Evolutionary conservation across 257 asterid genomes (phyloP).

Genomic region (Echium plantagineum): DNA sequence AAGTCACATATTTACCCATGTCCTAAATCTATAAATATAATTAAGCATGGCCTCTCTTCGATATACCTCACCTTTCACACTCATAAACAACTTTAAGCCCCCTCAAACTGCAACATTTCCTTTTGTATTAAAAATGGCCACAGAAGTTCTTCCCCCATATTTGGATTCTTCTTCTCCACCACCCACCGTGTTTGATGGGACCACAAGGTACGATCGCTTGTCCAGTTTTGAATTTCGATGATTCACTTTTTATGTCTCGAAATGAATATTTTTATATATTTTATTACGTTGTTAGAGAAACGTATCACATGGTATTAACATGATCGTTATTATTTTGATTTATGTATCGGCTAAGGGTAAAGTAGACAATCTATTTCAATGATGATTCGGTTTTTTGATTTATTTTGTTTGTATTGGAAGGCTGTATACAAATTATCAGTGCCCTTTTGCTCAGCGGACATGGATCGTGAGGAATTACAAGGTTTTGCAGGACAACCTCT

Average conservation of each 20-base stretch:
- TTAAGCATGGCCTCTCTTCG: too few relatives aligned
- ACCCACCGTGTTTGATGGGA: slow-evolving; percentile 5
- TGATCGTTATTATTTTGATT: too few relatives aligned
- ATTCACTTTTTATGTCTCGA: too few relatives aligned
- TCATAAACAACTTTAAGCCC: neutral
- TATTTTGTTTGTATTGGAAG: slow-evolving; percentile 9
- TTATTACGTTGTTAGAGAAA: too few relatives aligned
- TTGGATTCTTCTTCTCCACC: slow-evolving; percentile 1
- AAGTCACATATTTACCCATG: too few relatives aligned
- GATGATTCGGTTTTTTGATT: neutral
- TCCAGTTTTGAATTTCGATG: too few relatives aligned
- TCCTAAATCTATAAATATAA: too few relatives aligned
- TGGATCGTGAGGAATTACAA: slow-evolving; percentile 30
- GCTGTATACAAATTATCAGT: slow-evolving; percentile 26
- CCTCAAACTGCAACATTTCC: neutral
- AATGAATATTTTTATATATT: too few relatives aligned
- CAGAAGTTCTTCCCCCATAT: neutral
- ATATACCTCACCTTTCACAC: neutral
- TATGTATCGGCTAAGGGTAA: too few relatives aligned
- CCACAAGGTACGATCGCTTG: slow-evolving; percentile 2
- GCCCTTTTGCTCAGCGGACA: slow-evolving; percentile 30
- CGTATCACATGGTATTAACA: too few relatives aligned
- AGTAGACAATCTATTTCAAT: too few relatives aligned
- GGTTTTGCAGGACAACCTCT: slow-evolving; percentile 9
- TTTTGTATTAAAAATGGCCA: neutral